phyloP scores from a whole-genome alignment of 495 filamentous ascomycete genomes.

The Aspergillus coremiiformis region DNA sequence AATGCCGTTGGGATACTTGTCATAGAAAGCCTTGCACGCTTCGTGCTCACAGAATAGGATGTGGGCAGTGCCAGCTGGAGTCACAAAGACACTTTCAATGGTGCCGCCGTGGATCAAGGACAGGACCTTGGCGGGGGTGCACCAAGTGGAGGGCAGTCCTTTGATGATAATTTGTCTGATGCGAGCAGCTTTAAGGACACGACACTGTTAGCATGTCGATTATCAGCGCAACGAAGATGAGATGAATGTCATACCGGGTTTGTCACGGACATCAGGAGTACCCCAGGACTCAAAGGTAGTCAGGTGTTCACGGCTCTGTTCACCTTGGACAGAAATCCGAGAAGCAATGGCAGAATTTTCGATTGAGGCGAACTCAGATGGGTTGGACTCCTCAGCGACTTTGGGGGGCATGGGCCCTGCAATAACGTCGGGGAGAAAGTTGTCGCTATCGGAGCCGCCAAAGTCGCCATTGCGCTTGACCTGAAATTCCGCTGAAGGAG shows the following conservation, averaged over 20 bases:
- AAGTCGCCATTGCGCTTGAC: not conserved
- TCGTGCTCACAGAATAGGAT: conserved; percentile 36
- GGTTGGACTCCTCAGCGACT: not conserved
- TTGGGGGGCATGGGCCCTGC: not conserved
- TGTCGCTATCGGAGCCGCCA: not conserved
- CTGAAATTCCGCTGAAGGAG: not conserved
- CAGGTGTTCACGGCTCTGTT: conserved; percentile 20
- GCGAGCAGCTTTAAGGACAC: conserved; percentile 20
- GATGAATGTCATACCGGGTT: conserved; percentile 19
- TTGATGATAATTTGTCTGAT: conserved; percentile 31
- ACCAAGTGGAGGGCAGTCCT: conserved; percentile 25
- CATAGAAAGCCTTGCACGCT: conserved; percentile 33
- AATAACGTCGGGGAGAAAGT: not conserved
- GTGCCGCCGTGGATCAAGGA: conserved; percentile 38
- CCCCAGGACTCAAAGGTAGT: conserved; percentile 24
- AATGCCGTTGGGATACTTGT: conserved; percentile 39
- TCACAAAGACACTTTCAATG: conserved; percentile 28
- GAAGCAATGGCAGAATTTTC: not conserved
- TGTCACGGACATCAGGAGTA: conserved; percentile 13
- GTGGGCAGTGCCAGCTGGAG: conserved; percentile 18
- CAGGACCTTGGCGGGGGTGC: conserved; percentile 27
- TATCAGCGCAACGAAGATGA: not conserved
- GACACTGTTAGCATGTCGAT: conserved; percentile 7
- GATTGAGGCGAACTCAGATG: not conserved
- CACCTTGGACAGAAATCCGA: not conserved